Conservation (phyloP, 495 filamentous ascomycete species). For the Physcia stellaris region DNA sequence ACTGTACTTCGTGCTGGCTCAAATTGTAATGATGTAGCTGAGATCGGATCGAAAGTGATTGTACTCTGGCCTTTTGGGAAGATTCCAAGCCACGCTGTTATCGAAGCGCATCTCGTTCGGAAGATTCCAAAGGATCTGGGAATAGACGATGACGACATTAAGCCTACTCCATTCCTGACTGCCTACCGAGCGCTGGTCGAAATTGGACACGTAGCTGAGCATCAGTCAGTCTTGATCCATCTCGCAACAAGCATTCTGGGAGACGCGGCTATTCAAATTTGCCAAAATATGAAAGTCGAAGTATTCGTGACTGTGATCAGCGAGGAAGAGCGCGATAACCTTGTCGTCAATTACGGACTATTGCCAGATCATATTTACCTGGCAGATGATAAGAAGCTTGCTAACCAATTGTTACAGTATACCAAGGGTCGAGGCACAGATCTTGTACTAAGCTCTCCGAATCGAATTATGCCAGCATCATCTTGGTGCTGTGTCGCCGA, state of each 20-base stretch:
- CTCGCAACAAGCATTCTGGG: constrained; percentile 25
- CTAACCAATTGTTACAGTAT: constrained; percentile 24
- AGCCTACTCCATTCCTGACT: constrained; percentile 17
- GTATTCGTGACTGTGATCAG: constrained; percentile 35
- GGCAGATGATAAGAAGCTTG: constrained; percentile 30
- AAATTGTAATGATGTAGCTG: no score
- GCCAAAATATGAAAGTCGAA: constrained; percentile 13
- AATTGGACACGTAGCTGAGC: constrained; percentile 7
- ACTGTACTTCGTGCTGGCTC: no score
- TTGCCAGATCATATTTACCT: constrained; percentile 33
- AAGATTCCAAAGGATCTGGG: constrained; percentile 16
- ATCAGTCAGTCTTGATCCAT: constrained; percentile 23
- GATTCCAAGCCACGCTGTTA: not conserved
- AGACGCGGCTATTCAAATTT: constrained; percentile 9
- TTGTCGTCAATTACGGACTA: constrained; percentile 23
- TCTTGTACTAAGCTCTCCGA: constrained; percentile 39
- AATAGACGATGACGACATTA: constrained; percentile 19
- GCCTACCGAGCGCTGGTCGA: constrained; percentile 17
- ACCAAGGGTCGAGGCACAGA: constrained; percentile 39
- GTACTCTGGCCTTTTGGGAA: no score
- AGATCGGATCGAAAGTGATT: no score
- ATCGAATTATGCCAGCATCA: constrained; percentile 32
- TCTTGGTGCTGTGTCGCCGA: constrained; percentile 41
- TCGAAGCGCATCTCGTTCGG: constrained; percentile 5
- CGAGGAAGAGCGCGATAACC: constrained; percentile 24